Percentiles rank a stretch among this genome's conserved stretches.
These are phyloP conservation scores for Tylopilus intermedius DNA, from an alignment of 768 basidiomycete species.

Conservation along the genomic window DNA sequence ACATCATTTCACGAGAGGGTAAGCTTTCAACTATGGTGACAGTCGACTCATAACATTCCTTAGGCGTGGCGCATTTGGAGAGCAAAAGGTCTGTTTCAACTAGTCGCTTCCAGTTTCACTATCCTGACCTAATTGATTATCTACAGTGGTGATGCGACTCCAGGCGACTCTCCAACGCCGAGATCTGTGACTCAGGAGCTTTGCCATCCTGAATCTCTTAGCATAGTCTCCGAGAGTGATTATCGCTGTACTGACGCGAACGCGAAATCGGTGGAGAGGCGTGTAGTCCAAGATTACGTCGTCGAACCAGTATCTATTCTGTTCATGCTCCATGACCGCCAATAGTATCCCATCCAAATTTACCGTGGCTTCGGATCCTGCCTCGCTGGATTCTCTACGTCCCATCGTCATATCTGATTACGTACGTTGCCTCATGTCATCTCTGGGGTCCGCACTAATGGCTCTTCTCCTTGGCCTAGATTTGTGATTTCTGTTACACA, in stretches of 20 bases:
- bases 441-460: neutral
- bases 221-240: constrained; percentile 21
- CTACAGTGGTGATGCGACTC: constrained; percentile 1
- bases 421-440: constrained; percentile 6
- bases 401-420: constrained; percentile 30
- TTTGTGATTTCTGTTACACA: constrained; percentile 36
- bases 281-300: neutral
- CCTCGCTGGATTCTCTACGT: constrained; percentile 15
- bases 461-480: constrained; percentile 8
- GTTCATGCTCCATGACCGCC: neutral
- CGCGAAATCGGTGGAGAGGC: neutral
- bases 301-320: neutral
- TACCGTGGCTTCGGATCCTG: neutral
- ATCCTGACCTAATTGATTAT: no score
- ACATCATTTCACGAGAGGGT: constrained; percentile 10
- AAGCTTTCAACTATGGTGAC: neutral
- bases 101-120: no score
- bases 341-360: constrained; percentile 21
- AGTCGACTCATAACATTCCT: neutral
- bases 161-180: neutral
- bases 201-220: constrained; percentile 10
- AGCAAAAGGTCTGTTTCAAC: constrained; percentile 11
- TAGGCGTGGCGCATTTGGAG: constrained; percentile 20
- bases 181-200: neutral
- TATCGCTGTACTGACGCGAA: constrained; percentile 17